Evolutionary conservation across 139 green algal species (phyloP).

Genomic region (Trebouxia sp.): DNA sequence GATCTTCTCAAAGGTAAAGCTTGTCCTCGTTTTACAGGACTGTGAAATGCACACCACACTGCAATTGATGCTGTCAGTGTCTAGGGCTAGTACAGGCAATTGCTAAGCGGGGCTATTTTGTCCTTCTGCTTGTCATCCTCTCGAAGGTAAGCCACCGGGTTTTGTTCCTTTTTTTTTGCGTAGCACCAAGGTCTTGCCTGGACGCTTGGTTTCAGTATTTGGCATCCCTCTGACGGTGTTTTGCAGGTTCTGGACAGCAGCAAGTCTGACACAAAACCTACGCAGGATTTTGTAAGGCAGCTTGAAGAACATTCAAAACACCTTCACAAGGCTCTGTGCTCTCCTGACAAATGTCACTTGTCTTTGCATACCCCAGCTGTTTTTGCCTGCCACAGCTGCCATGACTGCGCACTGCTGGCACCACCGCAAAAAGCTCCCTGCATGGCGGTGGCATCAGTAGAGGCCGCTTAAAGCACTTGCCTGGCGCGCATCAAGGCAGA

Average conservation of each 20-base stretch:
- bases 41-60: no score
- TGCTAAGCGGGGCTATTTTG: neutral
- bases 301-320: no score
- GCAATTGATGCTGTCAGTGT: constrained; percentile 2
- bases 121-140: neutral
- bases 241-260: no score
- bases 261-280: no score
- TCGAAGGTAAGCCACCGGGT: no score
- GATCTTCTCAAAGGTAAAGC: neutral
- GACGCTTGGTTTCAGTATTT: no score
- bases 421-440: neutral
- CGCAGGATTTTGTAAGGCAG: no score
- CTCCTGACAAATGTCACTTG: neutral
- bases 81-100: neutral
- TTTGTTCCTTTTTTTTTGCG: no score
- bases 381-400: neutral
- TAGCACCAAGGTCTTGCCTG: no score
- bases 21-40: no score
- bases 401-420: neutral
- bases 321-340: no score
- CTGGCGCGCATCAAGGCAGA: neutral
- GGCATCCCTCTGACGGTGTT: no score
- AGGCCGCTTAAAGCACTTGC: neutral
- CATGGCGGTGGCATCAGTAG: neutral
- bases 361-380: neutral